phyloP scores from a whole-genome alignment of 495 filamentous ascomycete species.

The Corynascus novoguineensis region DNA sequence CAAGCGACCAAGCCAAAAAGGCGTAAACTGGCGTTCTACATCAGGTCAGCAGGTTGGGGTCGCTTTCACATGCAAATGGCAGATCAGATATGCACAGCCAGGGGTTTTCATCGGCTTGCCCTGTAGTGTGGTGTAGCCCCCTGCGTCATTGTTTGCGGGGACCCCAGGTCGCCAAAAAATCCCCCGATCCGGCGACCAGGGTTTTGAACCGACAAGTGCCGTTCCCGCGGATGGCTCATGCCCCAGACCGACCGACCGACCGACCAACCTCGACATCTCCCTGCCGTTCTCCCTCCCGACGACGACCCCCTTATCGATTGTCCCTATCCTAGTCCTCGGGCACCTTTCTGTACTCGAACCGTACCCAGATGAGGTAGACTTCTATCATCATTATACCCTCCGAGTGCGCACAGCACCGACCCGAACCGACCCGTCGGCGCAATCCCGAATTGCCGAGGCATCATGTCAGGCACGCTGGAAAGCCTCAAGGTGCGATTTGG shows the following conservation, averaged over 20 bases:
- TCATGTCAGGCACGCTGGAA: conserved; percentile 30
- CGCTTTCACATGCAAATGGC: background rate
- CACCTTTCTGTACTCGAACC: background rate
- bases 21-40: too few relatives aligned
- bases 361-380: conserved; percentile 16
- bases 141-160: conserved; percentile 15
- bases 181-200: conserved; percentile 11
- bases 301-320: background rate
- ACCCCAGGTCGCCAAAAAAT: background rate
- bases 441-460: conserved; percentile 31
- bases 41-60: background rate
- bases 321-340: background rate
- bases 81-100: background rate
- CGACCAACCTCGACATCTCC: background rate
- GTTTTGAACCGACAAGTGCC: conserved; percentile 26
- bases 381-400: background rate
- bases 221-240: conserved; percentile 12
- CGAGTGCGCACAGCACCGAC: conserved; percentile 24
- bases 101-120: too few relatives aligned
- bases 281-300: background rate
- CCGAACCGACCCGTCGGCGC: conserved; percentile 6
- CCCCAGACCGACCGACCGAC: too few relatives aligned
- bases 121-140: too few relatives aligned
- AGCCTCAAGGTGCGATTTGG: conserved; percentile 31
- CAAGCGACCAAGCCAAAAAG: too few relatives aligned